These are phyloP conservation scores for Rostrohypoxylon terebratum DNA, from an alignment of 495 filamentous ascomycete genomes.

Conservation along the genomic window DNA sequence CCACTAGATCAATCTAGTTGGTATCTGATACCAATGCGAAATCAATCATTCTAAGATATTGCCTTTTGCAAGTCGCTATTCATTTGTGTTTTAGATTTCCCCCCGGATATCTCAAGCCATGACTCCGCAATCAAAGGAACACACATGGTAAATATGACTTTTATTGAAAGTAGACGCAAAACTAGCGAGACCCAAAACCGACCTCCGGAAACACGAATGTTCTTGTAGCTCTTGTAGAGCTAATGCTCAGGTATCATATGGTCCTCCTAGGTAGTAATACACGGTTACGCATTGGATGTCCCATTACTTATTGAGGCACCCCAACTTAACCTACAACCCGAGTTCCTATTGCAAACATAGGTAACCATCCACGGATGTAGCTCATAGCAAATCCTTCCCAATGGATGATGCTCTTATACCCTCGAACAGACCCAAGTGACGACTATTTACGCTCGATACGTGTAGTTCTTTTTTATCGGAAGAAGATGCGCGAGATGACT, in stretches of 20 bases:
- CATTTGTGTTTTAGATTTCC: neutral
- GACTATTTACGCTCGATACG: neutral
- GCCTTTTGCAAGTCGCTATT: neutral
- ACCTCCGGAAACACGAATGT: constrained; percentile 24
- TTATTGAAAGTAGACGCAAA: neutral
- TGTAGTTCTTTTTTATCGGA: constrained; percentile 51
- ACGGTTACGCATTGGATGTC: constrained; percentile 11
- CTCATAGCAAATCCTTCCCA: constrained; percentile 16
- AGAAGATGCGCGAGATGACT: constrained; percentile 79
- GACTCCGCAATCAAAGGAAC: neutral
- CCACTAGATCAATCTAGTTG: constrained; percentile 5
- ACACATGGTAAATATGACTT: neutral
- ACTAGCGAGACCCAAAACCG: neutral
- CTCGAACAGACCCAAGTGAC: neutral
- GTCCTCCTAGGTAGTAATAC: constrained; percentile 28
- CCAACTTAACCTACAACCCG: neutral
- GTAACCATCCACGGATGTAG: neutral
- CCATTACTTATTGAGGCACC: constrained; percentile 15
- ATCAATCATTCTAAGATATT: constrained; percentile 2
- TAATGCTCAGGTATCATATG: constrained; percentile 38
- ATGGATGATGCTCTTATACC: neutral
- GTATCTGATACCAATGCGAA: constrained; percentile 8
- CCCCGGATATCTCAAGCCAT: neutral
- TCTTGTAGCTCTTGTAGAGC: constrained; percentile 38
- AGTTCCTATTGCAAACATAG: neutral